A percentile compares a stretch with the other conserved stretches of the same genome.
phyloP scores from a whole-genome alignment of 1,284 basidiomycete genomes.

The Spongispora temasekensis region DNA sequence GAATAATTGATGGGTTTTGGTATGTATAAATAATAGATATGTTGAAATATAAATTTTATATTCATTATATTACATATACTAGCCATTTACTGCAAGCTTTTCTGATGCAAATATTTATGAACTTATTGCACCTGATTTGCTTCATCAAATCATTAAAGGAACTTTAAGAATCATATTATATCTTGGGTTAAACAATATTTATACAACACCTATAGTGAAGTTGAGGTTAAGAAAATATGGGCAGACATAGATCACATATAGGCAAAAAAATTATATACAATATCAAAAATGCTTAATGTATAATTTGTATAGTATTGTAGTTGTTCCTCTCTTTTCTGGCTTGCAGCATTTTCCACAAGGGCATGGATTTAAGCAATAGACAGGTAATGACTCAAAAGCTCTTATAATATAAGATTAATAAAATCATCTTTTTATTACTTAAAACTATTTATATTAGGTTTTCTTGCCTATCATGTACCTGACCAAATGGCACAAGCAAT shows the following conservation, averaged over 20 bases:
- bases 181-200: not conserved
- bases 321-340: not conserved
- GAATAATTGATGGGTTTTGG: not conserved
- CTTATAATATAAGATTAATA: not conserved
- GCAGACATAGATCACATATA: not conserved
- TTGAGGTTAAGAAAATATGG: not conserved
- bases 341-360: not conserved
- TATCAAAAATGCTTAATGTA: too few relatives aligned
- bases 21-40: not conserved
- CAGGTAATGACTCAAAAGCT: not conserved
- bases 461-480: slow-evolving; percentile 4
- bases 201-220: not conserved
- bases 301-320: not conserved
- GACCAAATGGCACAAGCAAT: slow-evolving; percentile 10
- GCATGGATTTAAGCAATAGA: not conserved
- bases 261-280: too few relatives aligned
- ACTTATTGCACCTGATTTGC: not conserved
- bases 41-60: not conserved
- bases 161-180: not conserved
- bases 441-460: not conserved
- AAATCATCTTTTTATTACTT: not conserved
- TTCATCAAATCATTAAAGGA: not conserved
- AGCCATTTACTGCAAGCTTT: not conserved
- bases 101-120: not conserved
- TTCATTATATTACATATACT: not conserved